A percentile compares a stretch with the other conserved stretches of the same genome.
Evolutionary conservation across 1,139 yeast genomes (phyloP).

Genomic region (Suhomyces terraborum): DNA sequence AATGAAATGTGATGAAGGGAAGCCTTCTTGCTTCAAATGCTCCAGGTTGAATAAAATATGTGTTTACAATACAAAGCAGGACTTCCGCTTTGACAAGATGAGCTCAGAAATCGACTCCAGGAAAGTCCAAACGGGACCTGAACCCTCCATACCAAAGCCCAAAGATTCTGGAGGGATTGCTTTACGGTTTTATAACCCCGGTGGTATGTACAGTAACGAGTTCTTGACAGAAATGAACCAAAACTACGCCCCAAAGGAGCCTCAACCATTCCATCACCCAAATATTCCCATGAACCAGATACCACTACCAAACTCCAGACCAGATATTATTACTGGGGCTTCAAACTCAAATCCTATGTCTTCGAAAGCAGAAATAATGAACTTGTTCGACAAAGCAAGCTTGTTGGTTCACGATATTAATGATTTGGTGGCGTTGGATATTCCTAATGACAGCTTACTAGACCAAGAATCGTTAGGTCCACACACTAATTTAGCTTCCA

Average conservation of each 20-base stretch:
- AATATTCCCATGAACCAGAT: neutral
- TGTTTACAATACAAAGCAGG: conserved; percentile 39
- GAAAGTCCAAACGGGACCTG: neutral
- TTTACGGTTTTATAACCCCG: conserved; percentile 11
- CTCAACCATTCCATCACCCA: neutral
- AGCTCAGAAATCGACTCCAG: neutral
- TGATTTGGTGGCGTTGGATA: conserved; percentile 32
- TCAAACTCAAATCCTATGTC: conserved; percentile 16
- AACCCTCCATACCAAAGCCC: neutral
- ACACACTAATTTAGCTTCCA: neutral
- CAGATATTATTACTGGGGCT: conserved; percentile 29
- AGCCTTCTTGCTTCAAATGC: conserved; percentile 44
- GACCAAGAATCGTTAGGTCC: neutral
- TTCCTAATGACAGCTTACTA: conserved; percentile 6
- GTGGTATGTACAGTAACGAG: conserved; percentile 3
- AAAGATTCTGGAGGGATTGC: conserved; percentile 1
- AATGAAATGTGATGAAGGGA: conserved; percentile 44
- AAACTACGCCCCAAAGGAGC: neutral
- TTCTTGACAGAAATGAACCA: neutral
- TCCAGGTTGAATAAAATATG: conserved; percentile 50
- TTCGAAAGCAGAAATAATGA: conserved; percentile 21
- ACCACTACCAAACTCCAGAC: neutral
- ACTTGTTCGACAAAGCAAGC: conserved; percentile 52
- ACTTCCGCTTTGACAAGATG: conserved; percentile 29
- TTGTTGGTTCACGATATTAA: conserved; percentile 52